Evolutionary conservation across 768 basidiomycete species (phyloP).

Genomic region (Lanmaoa pseudosensibilis): DNA sequence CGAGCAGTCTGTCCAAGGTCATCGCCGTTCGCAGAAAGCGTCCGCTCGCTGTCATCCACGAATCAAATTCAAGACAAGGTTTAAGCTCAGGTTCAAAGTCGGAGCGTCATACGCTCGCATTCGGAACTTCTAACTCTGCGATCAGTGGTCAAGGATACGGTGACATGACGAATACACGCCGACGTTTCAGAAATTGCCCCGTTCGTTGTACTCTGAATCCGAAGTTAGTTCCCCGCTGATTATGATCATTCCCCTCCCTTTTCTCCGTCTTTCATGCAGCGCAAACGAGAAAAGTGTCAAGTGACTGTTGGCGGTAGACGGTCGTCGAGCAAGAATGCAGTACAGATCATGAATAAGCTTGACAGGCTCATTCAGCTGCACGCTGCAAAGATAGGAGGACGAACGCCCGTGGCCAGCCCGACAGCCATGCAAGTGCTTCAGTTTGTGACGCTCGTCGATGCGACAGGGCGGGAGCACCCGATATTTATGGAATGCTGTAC

Average conservation of each 20-base stretch:
- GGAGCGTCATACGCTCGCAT: slow-evolving; percentile 3
- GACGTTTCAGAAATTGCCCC: slow-evolving; percentile 10
- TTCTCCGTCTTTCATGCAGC: neutral
- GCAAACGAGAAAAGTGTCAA: slow-evolving; percentile 22
- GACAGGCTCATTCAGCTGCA: slow-evolving; percentile 25
- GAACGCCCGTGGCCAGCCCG: slow-evolving; percentile 12
- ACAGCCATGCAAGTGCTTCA: slow-evolving; percentile 22
- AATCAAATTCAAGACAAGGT: slow-evolving; percentile 19
- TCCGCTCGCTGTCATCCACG: slow-evolving; percentile 7
- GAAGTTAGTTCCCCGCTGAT: neutral
- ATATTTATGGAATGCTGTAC: slow-evolving; percentile 27
- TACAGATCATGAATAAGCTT: slow-evolving; percentile 18
- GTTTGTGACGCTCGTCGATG: slow-evolving; percentile 27
- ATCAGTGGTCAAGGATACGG: neutral
- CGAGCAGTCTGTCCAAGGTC: slow-evolving; percentile 21
- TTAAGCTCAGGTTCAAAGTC: slow-evolving; percentile 6
- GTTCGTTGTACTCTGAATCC: slow-evolving; percentile 9
- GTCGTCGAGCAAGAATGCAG: slow-evolving; percentile 11
- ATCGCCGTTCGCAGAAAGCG: slow-evolving; percentile 20
- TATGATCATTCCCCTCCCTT: neutral
- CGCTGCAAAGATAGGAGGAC: slow-evolving; percentile 11
- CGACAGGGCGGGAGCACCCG: slow-evolving; percentile 27
- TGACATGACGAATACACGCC: neutral
- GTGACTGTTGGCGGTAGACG: neutral
- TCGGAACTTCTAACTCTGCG: slow-evolving; percentile 12